Base-by-base conservation (phyloP, 2,329 filamentous ascomycete genomes). In the Colletotrichum sp. region DNA sequence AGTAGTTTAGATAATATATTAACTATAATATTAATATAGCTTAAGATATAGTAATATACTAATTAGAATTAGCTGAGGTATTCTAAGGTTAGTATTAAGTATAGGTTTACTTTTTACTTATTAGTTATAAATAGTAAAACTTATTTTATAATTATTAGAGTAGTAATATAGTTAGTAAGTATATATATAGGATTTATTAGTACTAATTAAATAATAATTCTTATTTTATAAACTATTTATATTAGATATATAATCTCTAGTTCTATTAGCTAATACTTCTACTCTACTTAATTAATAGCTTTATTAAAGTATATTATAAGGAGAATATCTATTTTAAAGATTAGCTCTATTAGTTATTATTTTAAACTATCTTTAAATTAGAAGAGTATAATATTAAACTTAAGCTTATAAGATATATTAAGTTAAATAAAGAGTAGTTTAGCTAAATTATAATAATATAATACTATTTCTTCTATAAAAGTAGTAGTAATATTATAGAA, bases 281-380 rank as follows among this genome's bases (percentile, higher is more conserved):
- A 6, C 5, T 26, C 2, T 4, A 2, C 0, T 57, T 57, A 24
- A 2, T 24, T n/a, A 43, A 43, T 43, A 18, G 4, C 9, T 12
- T 43, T 43, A 57, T 1, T 57, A 57, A 57, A 0, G 1, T 57
- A 57, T 57, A 57, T 55, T 7, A 55, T 26, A 21, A 2, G 2
- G 0, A 55, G 4, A 1, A 55, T 16, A 26, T 55, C 1, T 57
- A 28, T 28, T 15, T 5, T 24, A 9, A n/a, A 0, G 3, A 43
- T 43, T 43, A 43, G 18, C 4, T n/a, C 0, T 18, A 10, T 9
- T 43, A 10, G 4, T 15, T 57, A 26, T 0, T 57, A 57, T 13
- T 57, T 26, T 7, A 26, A 24, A 13, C 12, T 26, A 57, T 26
- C 0, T 9, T 26, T 26, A 13, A 57, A 3, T 1, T 57, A 26